Evolutionary conservation across 2,329 filamentous ascomycete genomes (phyloP).

Genomic region (Diaporthe eres): DNA sequence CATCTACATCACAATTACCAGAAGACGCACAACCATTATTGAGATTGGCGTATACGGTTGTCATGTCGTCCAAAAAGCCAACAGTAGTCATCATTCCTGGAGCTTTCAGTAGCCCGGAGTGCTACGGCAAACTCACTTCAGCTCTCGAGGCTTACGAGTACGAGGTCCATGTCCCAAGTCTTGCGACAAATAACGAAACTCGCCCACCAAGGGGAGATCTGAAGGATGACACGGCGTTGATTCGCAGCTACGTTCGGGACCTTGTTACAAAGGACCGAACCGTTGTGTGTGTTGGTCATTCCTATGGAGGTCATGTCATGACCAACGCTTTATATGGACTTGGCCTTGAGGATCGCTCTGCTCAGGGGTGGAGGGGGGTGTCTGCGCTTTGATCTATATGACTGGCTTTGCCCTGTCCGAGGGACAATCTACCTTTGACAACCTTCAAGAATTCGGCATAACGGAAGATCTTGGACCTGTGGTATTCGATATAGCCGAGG

Average conservation of each 20-base stretch:
- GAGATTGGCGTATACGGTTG: not conserved
- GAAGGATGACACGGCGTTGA: constrained; percentile 6
- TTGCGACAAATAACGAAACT: not conserved
- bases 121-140: constrained; percentile 8
- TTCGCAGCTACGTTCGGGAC: constrained; percentile 10
- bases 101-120: constrained; percentile 12
- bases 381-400: constrained; percentile 20
- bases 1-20: no score
- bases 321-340: constrained; percentile 13
- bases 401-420: not conserved
- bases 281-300: constrained; percentile 10
- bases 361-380: constrained; percentile 17
- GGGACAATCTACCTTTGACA: not conserved
- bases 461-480: not conserved
- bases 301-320: constrained; percentile 29
- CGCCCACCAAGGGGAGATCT: constrained; percentile 11
- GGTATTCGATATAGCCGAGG: constrained; percentile 1
- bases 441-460: not conserved
- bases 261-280: not conserved
- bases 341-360: not conserved
- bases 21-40: no score
- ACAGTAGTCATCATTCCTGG: constrained; percentile 29
- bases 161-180: constrained; percentile 28
- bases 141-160: not conserved
- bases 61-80: constrained; percentile 18